Percentiles rank a stretch among this genome's conserved stretches.
phyloP scores from a whole-genome alignment of 805 yeast genomes.

The Ogataea parapolymorpha region DNA sequence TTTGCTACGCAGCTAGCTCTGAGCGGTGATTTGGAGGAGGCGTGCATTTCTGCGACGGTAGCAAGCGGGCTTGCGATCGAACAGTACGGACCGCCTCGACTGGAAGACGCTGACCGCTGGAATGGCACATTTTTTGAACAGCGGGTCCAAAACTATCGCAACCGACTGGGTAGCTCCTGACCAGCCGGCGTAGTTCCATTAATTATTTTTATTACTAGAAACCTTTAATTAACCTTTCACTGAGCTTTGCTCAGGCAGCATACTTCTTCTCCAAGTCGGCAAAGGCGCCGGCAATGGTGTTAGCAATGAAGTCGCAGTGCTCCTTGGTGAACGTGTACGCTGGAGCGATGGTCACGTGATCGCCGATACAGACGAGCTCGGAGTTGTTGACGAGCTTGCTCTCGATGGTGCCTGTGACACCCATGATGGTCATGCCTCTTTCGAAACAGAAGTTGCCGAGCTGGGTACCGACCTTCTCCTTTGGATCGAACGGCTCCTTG shows the following conservation, averaged over 20 bases:
- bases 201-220: background rate
- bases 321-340: slow-evolving; percentile 41
- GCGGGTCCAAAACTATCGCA: slow-evolving; percentile 33
- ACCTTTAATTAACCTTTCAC: background rate
- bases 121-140: slow-evolving; percentile 50
- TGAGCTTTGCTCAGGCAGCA: background rate
- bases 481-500: slow-evolving; percentile 44
- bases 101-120: slow-evolving; percentile 42
- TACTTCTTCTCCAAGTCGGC: slow-evolving; percentile 33
- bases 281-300: slow-evolving; percentile 39
- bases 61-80: slow-evolving; percentile 84
- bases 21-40: slow-evolving; percentile 46
- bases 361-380: slow-evolving; percentile 32
- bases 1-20: slow-evolving; percentile 60
- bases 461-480: slow-evolving; percentile 36
- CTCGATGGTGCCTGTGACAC: slow-evolving; percentile 39
- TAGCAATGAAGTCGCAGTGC: slow-evolving; percentile 41
- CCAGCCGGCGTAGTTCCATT: background rate
- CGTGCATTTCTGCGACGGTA: slow-evolving; percentile 65
- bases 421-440: slow-evolving; percentile 50
- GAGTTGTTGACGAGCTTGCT: slow-evolving; percentile 29
- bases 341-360: slow-evolving; percentile 48
- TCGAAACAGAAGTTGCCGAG: slow-evolving; percentile 34
- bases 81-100: slow-evolving; percentile 66
- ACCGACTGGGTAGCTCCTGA: too few species aligned